Evolutionary conservation across 1,139 yeast genomes (phyloP), one percentile per base, ranked within the genome.

Genomic region (Pichia sp.): DNA sequence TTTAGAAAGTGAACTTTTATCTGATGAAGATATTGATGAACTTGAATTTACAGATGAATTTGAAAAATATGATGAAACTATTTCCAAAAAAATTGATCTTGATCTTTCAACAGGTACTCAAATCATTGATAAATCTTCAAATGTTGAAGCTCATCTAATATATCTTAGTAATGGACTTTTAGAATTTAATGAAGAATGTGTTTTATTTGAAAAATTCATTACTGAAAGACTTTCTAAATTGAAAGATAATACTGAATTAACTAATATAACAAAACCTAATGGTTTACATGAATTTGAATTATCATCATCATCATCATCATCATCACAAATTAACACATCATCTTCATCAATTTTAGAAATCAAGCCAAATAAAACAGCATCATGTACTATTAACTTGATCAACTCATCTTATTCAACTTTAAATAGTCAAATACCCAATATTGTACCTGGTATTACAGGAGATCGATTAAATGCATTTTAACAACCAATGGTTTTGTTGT

Each of bases 171-270:
- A 47, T 38, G 52, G 55, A 1, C 35, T 54, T 8, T 38, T 45
- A 24, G 55, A 52, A 23, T 54, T 45, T 33, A 52, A 53, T 41
- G 40, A 42, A 20, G 51, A 48, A 14, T 41, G 48, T 10, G 25
- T 35, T 3, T 47, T 55, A 67, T 79, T 51, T 61, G 67, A 31
- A 45, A 53, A 38, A 46, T 66, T 41, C 46, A 45, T 51, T 7
- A 43, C 34, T 18, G 43, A 42, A 11, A 39, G 44, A 25, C 30
- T 26, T 4, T 26, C 30, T 14, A 18, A 26, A 4, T 14, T 26
- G 10, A 26, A 26, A 14, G 9, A 31, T 2, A 12, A 7, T 31
- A n/a, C n/a, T 31, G 21, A 19, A 8, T 19, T 19, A 7, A 7
- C 21, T 7, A 11, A 20, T 20, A 9, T 21, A 12, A 14, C n/a